phyloP scores from a whole-genome alignment of 345 rosid species.

The Lepidium sativum region DNA sequence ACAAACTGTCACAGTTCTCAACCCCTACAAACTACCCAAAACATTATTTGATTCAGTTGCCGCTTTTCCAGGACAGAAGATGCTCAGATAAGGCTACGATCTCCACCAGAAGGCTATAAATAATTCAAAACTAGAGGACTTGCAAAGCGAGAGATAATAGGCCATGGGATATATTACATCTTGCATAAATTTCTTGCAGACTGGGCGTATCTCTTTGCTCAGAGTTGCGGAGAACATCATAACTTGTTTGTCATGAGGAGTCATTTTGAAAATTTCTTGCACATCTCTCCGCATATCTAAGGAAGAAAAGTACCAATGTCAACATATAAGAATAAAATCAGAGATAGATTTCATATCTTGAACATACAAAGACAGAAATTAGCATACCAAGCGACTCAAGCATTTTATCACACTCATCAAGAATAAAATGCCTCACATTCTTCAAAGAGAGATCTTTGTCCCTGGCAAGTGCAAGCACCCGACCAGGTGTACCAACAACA shows the following conservation, averaged over 20 bases:
- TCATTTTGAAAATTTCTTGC: conserved; percentile 97
- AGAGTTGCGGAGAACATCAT: conserved; percentile 99
- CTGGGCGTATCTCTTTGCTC: conserved; percentile 99
- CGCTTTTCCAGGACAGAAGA: background rate
- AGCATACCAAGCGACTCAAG: conserved; percentile 87
- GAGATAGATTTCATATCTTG: background rate
- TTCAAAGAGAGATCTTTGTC: conserved; percentile 94
- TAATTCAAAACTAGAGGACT: conserved; percentile 35
- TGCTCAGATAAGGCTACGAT: background rate
- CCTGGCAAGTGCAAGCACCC: conserved; percentile 80
- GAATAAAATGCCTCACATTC: conserved; percentile 98
- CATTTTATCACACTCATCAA: conserved; percentile 99
- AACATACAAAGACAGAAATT: background rate
- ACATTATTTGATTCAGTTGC: background rate
- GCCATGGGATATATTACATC: conserved; percentile 85
- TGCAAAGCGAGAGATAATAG: conserved; percentile 54
- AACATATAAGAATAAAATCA: background rate
- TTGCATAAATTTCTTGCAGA: conserved; percentile 99
- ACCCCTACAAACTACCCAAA: background rate
- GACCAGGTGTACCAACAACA: conserved; percentile 97
- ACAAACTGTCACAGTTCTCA: background rate
- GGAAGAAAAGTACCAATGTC: background rate
- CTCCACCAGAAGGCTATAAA: conserved; percentile 31
- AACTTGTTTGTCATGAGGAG: conserved; percentile 98
- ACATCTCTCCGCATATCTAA: conserved; percentile 97